A percentile compares a stretch with the other conserved stretches of the same genome.
These are phyloP conservation scores for Metschnikowia lunata DNA, from an alignment of 805 yeast genomes.

Conservation along the genomic window DNA sequence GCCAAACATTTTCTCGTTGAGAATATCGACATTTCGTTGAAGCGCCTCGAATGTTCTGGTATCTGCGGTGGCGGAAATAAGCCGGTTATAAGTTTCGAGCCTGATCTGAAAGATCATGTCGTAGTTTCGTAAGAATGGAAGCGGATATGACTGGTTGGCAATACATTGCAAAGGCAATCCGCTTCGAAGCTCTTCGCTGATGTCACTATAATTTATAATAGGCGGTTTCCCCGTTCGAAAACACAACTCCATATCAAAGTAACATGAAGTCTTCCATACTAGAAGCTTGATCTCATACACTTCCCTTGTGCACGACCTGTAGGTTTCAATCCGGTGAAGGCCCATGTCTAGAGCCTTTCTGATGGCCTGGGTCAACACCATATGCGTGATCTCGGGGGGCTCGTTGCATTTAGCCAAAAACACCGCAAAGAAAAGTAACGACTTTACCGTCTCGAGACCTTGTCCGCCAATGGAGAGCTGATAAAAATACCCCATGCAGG, in stretches of 20 bases:
- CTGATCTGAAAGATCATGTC: conserved; percentile 18
- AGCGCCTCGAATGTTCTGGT: conserved; percentile 18
- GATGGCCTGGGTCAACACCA: conserved; percentile 42
- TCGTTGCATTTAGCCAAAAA: conserved; percentile 7
- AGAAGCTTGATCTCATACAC: conserved; percentile 35
- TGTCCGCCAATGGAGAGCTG: conserved; percentile 6
- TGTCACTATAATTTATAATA: conserved; percentile 37
- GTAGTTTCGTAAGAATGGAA: conserved; percentile 4
- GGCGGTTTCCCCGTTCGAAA: conserved; percentile 48
- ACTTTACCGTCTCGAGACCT: conserved; percentile 9
- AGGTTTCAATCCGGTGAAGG: conserved; percentile 47
- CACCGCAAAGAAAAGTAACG: conserved; percentile 5
- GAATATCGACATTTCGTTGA: conserved; percentile 18
- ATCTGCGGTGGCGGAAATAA: conserved; percentile 30
- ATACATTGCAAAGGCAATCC: not conserved
- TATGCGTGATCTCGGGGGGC: conserved; percentile 24
- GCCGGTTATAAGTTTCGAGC: conserved; percentile 25
- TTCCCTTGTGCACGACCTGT: conserved; percentile 26
- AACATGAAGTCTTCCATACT: conserved; percentile 48
- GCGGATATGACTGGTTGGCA: not conserved
- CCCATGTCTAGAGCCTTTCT: conserved; percentile 56
- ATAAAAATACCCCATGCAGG: conserved; percentile 7
- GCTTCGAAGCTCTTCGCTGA: conserved; percentile 10
- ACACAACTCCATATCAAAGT: conserved; percentile 42
- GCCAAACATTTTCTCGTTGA: conserved; percentile 30